Conservation (phyloP, 2,329 filamentous ascomycete genomes). For the Penicillium nordicum region DNA sequence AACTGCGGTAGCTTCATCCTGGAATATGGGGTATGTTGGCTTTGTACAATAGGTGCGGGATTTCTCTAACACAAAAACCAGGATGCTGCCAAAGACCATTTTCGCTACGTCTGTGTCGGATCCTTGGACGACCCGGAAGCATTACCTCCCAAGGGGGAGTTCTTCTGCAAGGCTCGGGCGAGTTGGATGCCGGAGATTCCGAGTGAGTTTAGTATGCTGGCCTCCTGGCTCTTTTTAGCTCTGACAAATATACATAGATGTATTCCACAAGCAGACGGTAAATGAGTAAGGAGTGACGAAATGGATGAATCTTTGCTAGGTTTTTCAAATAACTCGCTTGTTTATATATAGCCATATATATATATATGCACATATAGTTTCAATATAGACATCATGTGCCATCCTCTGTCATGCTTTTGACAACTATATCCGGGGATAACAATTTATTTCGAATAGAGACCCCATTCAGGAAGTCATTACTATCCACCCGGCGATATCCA, state of each 20-base stretch:
- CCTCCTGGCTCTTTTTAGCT: background rate
- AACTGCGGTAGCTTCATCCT: slow-evolving; percentile 52
- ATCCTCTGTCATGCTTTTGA: slow-evolving; percentile 20
- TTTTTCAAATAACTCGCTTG: background rate
- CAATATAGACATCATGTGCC: background rate
- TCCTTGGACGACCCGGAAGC: slow-evolving; percentile 50
- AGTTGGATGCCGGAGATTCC: slow-evolving; percentile 52
- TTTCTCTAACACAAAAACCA: slow-evolving; percentile 9
- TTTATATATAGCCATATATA: background rate
- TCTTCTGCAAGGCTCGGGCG: slow-evolving; percentile 50
- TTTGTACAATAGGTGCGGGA: rapidly evolving
- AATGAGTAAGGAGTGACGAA: slow-evolving; percentile 34
- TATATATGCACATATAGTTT: background rate
- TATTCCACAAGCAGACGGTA: slow-evolving; percentile 49
- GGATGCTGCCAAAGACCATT: slow-evolving; percentile 34
- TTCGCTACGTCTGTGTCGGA: slow-evolving; percentile 48
- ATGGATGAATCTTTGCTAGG: background rate
- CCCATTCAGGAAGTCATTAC: slow-evolving; percentile 41
- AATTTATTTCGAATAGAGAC: slow-evolving; percentile 26
- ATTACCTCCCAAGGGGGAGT: slow-evolving; percentile 54
- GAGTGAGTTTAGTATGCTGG: slow-evolving; percentile 31
- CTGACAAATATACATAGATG: slow-evolving; percentile 27
- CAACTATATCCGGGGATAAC: slow-evolving; percentile 27
- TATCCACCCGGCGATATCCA: slow-evolving; percentile 36
- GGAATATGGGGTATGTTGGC: slow-evolving; percentile 49